Percentiles rank a stretch among this genome's conserved stretches.
Conservation (phyloP, 2,329 filamentous ascomycete species). For the Trichoderma guizhouense region DNA sequence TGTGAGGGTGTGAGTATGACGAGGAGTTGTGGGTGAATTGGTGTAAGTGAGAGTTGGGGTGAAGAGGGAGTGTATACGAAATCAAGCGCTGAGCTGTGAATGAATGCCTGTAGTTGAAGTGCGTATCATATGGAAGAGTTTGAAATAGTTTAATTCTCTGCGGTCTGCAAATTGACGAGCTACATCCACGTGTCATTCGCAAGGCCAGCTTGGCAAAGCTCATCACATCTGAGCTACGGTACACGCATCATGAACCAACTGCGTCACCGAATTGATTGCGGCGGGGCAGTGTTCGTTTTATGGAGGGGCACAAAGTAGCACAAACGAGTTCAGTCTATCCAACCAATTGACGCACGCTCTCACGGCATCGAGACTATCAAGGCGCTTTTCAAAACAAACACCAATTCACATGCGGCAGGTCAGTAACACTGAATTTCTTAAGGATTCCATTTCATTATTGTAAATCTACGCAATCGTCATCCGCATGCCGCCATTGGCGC, state of each 20-base stretch:
- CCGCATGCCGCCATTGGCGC: constrained; percentile 59
- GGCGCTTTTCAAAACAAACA: not conserved
- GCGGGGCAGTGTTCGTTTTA: not conserved
- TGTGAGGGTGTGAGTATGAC: not conserved
- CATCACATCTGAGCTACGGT: too few species aligned
- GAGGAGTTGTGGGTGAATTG: not conserved
- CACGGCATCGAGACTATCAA: not conserved
- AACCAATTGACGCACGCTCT: not conserved
- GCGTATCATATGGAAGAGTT: not conserved
- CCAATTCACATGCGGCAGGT: not conserved
- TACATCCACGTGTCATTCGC: not conserved
- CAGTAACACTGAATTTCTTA: not conserved
- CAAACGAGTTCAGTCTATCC: not conserved
- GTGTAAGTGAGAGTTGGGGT: not conserved
- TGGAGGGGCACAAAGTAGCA: not conserved
- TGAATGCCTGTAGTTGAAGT: not conserved
- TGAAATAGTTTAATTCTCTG: not conserved
- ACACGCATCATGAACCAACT: not conserved
- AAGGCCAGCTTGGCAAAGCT: not conserved
- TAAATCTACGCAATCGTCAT: constrained; percentile 34
- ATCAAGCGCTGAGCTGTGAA: not conserved
- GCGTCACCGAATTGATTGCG: not conserved
- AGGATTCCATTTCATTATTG: not conserved
- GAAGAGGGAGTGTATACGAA: not conserved
- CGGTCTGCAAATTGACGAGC: not conserved